Conservation (phyloP, 2,329 filamentous ascomycete genomes). For the Aspergillus awamori region DNA sequence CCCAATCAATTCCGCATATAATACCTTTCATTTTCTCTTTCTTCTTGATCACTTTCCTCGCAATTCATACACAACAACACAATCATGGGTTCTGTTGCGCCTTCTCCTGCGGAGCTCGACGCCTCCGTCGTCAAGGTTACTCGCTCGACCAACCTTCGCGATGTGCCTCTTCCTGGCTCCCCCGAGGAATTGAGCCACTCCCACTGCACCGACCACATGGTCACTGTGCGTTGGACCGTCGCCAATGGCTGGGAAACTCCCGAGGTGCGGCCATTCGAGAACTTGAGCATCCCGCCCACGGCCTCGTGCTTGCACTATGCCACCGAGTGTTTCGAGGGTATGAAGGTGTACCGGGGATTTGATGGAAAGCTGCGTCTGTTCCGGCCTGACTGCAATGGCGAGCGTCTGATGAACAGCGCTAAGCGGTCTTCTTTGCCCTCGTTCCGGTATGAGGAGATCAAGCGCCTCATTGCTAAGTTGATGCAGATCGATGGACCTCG, state of each 20-base stretch:
- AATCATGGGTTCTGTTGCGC: slow-evolving; percentile 37
- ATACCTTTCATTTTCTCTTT: background rate
- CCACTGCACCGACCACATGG: slow-evolving; percentile 82
- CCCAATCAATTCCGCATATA: background rate
- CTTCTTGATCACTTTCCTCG: background rate
- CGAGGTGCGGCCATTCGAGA: slow-evolving; percentile 74
- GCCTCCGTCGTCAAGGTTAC: slow-evolving; percentile 45
- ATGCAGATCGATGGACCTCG: slow-evolving; percentile 63
- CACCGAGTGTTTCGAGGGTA: slow-evolving; percentile 86
- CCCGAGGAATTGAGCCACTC: slow-evolving; percentile 44
- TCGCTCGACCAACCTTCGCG: slow-evolving; percentile 37
- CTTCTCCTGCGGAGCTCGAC: slow-evolving; percentile 39
- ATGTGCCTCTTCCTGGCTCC: slow-evolving; percentile 43
- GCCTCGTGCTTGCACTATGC: slow-evolving; percentile 85
- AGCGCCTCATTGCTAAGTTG: slow-evolving; percentile 74
- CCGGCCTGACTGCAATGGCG: slow-evolving; percentile 73
- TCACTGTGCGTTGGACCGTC: slow-evolving; percentile 69
- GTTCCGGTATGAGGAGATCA: slow-evolving; percentile 71
- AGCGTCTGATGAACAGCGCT: slow-evolving; percentile 60
- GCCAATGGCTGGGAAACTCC: slow-evolving; percentile 72
- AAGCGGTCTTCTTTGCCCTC: slow-evolving; percentile 72
- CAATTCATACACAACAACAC: background rate
- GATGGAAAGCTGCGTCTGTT: slow-evolving; percentile 76
- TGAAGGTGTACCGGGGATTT: slow-evolving; percentile 70
- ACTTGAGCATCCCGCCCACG: slow-evolving; percentile 76